These are phyloP conservation scores for Claviceps maximensis DNA, from an alignment of 2,329 filamentous ascomycete species.

Conservation along the genomic window DNA sequence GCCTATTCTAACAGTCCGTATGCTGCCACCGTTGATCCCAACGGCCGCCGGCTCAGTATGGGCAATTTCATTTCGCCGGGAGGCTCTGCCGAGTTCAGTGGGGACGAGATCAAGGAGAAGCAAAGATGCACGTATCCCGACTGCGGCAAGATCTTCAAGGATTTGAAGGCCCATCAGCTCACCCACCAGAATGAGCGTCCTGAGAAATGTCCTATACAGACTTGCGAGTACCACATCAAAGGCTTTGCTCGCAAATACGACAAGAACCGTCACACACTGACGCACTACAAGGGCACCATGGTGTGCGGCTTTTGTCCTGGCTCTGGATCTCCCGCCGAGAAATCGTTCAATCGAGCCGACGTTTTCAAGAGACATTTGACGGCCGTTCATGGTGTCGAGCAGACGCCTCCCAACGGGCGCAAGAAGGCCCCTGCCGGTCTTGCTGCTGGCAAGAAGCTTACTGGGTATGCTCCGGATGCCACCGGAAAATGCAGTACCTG, in stretches of 20 bases:
- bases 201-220: conserved; percentile 86
- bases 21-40: conserved; percentile 29
- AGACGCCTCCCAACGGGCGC: conserved; percentile 81
- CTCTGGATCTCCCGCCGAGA: conserved; percentile 76
- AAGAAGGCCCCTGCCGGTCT: conserved; percentile 43
- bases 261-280: conserved; percentile 87
- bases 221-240: conserved; percentile 83
- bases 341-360: conserved; percentile 90
- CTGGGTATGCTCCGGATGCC: conserved; percentile 60
- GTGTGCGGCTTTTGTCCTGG: conserved; percentile 90
- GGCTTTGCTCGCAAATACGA: conserved; percentile 93
- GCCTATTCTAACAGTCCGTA: conserved; percentile 41
- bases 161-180: conserved; percentile 86
- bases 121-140: conserved; percentile 69
- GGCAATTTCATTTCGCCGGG: conserved; percentile 54
- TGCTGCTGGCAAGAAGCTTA: conserved; percentile 48
- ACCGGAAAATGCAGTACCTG: conserved; percentile 96
- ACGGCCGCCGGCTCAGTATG: conserved; percentile 51
- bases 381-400: conserved; percentile 82
- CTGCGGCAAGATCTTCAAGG: conserved; percentile 78
- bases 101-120: conserved; percentile 52
- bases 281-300: conserved; percentile 96
- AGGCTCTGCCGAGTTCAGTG: conserved; percentile 45
- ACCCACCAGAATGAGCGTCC: conserved; percentile 85
- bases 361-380: conserved; percentile 93